phyloP scores from a whole-genome alignment of 257 asterid species.

The Orobanche coerulescens region DNA sequence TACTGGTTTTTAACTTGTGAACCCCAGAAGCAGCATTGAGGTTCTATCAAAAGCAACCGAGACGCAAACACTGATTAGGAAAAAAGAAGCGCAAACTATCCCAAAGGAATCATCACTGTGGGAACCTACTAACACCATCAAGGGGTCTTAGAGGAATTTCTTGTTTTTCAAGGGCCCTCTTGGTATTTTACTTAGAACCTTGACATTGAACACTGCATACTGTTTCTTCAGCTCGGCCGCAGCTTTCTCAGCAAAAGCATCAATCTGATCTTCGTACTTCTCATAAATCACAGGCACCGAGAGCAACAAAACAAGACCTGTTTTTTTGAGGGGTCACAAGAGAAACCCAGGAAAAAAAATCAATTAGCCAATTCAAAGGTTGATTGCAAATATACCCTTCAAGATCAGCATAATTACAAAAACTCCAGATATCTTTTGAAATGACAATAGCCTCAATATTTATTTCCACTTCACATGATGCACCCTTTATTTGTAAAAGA shows the following conservation, averaged over 20 bases:
- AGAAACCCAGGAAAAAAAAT: background rate
- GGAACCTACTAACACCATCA: slow-evolving; percentile 19
- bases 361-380: slow-evolving; percentile 6
- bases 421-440: no score
- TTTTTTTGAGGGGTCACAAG: slow-evolving; percentile 3
- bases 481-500: background rate
- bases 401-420: no score
- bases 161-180: slow-evolving; percentile 61
- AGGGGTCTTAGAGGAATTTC: slow-evolving; percentile 37
- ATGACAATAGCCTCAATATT: no score
- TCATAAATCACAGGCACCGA: slow-evolving; percentile 73
- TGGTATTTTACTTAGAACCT: slow-evolving; percentile 73
- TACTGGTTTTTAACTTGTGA: slow-evolving; percentile 20
- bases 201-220: slow-evolving; percentile 50
- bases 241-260: slow-evolving; percentile 81
- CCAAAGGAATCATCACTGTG: slow-evolving; percentile 10
- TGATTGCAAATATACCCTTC: no score
- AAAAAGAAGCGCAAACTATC: slow-evolving; percentile 15
- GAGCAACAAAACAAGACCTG: slow-evolving; percentile 63
- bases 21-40: slow-evolving; percentile 32
- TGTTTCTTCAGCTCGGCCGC: slow-evolving; percentile 80
- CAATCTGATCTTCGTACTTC: slow-evolving; percentile 76
- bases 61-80: slow-evolving; percentile 24
- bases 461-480: no score
- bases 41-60: slow-evolving; percentile 30